A percentile compares a stretch with the other conserved stretches of the same genome.
phyloP scores from a whole-genome alignment of 2,329 filamentous ascomycete species.

The Paecilomyces sp. region DNA sequence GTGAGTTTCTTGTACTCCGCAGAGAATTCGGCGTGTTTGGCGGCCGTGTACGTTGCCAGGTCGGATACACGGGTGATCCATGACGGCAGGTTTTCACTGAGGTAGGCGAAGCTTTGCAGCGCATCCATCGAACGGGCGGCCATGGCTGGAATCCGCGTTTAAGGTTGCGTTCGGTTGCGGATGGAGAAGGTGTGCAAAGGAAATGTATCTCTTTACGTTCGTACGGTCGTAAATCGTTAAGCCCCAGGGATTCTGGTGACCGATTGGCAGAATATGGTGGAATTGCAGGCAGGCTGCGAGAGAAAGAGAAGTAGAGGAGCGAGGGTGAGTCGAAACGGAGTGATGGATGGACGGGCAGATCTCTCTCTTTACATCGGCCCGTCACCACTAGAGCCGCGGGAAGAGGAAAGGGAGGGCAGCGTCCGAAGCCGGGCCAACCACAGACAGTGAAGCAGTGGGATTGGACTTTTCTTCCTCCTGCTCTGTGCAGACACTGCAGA shows the following conservation, averaged over 20 bases:
- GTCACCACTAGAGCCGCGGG: neutral
- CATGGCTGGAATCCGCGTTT: neutral
- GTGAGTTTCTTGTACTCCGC: constrained; percentile 34
- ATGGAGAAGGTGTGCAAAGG: neutral
- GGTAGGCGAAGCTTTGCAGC: constrained; percentile 36
- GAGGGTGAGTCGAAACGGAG: neutral
- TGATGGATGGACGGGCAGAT: neutral
- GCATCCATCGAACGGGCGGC: constrained; percentile 30
- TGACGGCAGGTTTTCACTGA: constrained; percentile 37
- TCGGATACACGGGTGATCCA: constrained; percentile 38
- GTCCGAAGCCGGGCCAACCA: neutral
- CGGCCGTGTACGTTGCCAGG: constrained; percentile 31
- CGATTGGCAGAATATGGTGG: neutral
- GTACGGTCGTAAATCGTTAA: neutral
- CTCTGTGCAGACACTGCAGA: neutral
- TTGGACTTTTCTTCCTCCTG: neutral
- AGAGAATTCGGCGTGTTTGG: constrained; percentile 36
- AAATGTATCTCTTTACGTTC: neutral
- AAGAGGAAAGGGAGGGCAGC: neutral
- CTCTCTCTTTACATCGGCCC: neutral
- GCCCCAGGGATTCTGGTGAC: neutral
- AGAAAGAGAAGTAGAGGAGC: neutral
- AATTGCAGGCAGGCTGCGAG: neutral
- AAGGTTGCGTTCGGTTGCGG: neutral
- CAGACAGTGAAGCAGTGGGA: neutral